Evolutionary conservation across 768 basidiomycete genomes (phyloP), one percentile per base, ranked within the genome.

Genomic region (Boletus pseudopeckii): DNA sequence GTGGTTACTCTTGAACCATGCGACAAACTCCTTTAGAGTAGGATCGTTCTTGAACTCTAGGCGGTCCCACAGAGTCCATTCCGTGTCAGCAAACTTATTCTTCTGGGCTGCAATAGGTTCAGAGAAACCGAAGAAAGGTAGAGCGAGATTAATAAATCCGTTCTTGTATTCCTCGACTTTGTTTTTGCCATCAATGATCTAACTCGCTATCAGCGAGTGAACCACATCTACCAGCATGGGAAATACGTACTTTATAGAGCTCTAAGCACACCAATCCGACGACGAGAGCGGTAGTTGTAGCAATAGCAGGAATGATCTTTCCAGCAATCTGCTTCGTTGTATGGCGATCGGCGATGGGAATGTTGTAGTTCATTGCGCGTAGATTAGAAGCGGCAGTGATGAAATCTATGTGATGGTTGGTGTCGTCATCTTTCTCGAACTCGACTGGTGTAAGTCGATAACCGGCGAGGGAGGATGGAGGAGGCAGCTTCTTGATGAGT

Each of bases 101-200:
- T 96, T 98, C 57, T 81, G 64, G 18, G 94, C 92, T 4, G 85
- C 86, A 58, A 98, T 91, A 11, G 97, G 97, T 65, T 99, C 97
- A 2, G 95, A 98, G 79, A 98, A 99, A 26, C 92, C 97, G 67
- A 98, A 98, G 86, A 98, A 98, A 1, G 97, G 97, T 50, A 99
- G 74, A 4, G 97, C 97, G 50, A 99, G 80, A 72, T 99, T 99
- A 64, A 98, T 83, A 71, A 99, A 99, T 37, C 95, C 96, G 64
- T 99, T 99, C 81, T 97, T 98, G 82, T 92, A 99, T 45, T 88
- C 82, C 60, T 98, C 97, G 14, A 98, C 76, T 66, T 92, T 89
- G 65, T 77, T 85, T 82, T 98, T 98, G 56, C 88, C 88, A 68
- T 98, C 97, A 60, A 99, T 95, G 68, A 98, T 80, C 94, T 97